A percentile compares a stretch with the other conserved stretches of the same genome.
phyloP scores from a whole-genome alignment of 1,284 basidiomycete species.

The Pseudozyma hubeiensis region DNA sequence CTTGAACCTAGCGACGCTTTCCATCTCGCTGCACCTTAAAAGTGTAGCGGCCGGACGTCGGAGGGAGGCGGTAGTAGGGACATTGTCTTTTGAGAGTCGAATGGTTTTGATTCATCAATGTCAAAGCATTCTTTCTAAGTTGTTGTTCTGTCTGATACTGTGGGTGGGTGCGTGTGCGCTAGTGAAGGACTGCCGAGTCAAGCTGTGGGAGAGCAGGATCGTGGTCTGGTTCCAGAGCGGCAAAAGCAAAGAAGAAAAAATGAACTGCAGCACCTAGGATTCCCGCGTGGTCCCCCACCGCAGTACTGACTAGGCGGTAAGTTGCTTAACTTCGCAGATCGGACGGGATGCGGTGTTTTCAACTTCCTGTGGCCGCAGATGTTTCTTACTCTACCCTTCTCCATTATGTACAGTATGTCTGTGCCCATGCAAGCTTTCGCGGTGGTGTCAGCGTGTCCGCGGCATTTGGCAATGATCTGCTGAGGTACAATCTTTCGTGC shows the following conservation, averaged over 20 bases:
- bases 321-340: conserved; percentile 83
- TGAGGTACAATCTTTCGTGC: not conserved
- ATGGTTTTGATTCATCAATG: no score
- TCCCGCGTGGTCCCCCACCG: conserved; percentile 85
- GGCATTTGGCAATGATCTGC: not conserved
- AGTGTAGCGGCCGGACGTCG: conserved; percentile 51
- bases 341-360: conserved; percentile 84
- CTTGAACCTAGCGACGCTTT: conserved; percentile 55
- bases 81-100: conserved; percentile 6
- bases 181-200: no score
- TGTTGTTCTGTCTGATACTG: not conserved
- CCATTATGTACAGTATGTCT: not conserved
- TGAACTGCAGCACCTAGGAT: conserved; percentile 82
- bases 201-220: no score
- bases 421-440: no score
- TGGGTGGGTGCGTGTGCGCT: no score
- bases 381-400: not conserved
- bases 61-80: conserved; percentile 56
- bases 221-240: no score
- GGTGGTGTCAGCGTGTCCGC: conserved; percentile 1
- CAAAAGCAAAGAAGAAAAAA: not conserved
- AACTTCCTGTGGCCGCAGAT: conserved; percentile 82
- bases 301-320: conserved; percentile 85
- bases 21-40: conserved; percentile 37
- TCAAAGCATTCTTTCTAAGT: not conserved